A percentile compares a stretch with the other conserved stretches of the same genome.
Conservation (phyloP, 2,329 filamentous ascomycete species). For the Hansfordia pulvinata region DNA sequence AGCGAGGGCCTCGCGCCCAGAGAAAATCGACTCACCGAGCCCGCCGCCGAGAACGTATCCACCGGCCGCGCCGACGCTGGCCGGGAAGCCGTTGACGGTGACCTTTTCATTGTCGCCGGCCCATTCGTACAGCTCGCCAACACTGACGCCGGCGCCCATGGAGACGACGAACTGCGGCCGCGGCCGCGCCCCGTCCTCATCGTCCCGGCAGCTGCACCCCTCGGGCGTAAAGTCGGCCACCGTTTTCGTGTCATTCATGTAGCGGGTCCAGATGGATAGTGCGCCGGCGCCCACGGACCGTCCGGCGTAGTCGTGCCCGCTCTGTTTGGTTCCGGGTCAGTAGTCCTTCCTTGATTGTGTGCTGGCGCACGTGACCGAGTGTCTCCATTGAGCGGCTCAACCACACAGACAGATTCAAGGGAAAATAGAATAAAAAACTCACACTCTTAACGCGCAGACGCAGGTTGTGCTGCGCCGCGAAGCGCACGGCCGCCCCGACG, state of each 20-base stretch:
- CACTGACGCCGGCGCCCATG: slow-evolving; percentile 22
- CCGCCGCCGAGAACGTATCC: slow-evolving; percentile 21
- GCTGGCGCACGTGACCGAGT: too few species aligned
- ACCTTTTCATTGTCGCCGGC: slow-evolving; percentile 12
- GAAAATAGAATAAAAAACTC: too few species aligned
- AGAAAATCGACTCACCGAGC: slow-evolving; percentile 36
- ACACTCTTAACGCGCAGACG: slow-evolving; percentile 27
- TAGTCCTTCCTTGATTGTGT: too few species aligned
- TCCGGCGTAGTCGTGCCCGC: slow-evolving; percentile 31
- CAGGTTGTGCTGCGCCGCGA: slow-evolving; percentile 26
- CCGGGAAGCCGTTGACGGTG: too few species aligned
- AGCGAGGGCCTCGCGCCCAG: slow-evolving; percentile 36
- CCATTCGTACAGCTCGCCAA: slow-evolving; percentile 18
- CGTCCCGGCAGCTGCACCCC: slow-evolving; percentile 18
- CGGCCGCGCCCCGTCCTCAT: too few species aligned
- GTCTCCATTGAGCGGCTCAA: too few species aligned
- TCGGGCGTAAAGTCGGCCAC: slow-evolving; percentile 16
- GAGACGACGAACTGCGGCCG: slow-evolving; percentile 21
- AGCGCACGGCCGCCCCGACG: too few species aligned
- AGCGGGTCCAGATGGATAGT: slow-evolving; percentile 33
- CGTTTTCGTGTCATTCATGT: slow-evolving; percentile 26
- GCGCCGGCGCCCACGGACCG: slow-evolving; percentile 30
- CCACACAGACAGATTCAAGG: too few species aligned
- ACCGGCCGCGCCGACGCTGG: slow-evolving; percentile 17
- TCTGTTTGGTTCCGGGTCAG: too few species aligned